Evolutionary conservation across 495 filamentous ascomycete genomes (phyloP).

Genomic region (Penicillium soppii): DNA sequence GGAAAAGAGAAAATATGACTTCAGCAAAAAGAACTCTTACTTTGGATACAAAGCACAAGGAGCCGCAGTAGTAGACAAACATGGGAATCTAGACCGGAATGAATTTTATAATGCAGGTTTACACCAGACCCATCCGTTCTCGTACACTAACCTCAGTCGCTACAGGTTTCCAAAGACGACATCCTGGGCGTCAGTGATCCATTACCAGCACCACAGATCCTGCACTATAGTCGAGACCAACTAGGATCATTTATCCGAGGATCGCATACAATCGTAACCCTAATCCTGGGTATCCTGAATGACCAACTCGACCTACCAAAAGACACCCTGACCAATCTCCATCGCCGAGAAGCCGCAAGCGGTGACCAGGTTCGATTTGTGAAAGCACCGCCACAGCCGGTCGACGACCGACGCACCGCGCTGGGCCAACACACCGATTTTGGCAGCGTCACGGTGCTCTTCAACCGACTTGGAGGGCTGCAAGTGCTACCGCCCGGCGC

Average conservation of each 20-base stretch:
- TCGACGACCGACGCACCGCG: conserved; percentile 37
- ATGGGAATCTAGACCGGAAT: conserved; percentile 55
- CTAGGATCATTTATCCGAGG: conserved; percentile 47
- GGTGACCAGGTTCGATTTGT: conserved; percentile 63
- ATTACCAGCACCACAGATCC: conserved; percentile 46
- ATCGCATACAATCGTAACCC: conserved; percentile 49
- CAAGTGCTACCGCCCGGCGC: conserved; percentile 52
- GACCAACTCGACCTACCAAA: conserved; percentile 48
- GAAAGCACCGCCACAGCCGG: conserved; percentile 43
- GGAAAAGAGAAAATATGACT: conserved; percentile 55
- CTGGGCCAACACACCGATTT: conserved; percentile 56
- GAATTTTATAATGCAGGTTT: conserved; percentile 62
- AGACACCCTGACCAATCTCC: conserved; percentile 45
- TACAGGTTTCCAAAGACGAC: conserved; percentile 52
- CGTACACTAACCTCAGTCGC: background rate
- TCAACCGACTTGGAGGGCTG: conserved; percentile 60
- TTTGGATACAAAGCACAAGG: conserved; percentile 60
- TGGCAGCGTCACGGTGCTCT: conserved; percentile 55
- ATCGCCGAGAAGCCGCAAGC: conserved; percentile 47
- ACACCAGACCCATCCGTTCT: background rate
- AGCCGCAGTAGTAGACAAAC: conserved; percentile 46
- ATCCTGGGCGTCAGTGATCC: conserved; percentile 44
- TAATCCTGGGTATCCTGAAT: conserved; percentile 52
- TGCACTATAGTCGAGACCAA: conserved; percentile 34
- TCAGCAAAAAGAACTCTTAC: conserved; percentile 38